Evolutionary conservation across 306 rosid species (phyloP).

Genomic region (Cicer bijugum): DNA sequence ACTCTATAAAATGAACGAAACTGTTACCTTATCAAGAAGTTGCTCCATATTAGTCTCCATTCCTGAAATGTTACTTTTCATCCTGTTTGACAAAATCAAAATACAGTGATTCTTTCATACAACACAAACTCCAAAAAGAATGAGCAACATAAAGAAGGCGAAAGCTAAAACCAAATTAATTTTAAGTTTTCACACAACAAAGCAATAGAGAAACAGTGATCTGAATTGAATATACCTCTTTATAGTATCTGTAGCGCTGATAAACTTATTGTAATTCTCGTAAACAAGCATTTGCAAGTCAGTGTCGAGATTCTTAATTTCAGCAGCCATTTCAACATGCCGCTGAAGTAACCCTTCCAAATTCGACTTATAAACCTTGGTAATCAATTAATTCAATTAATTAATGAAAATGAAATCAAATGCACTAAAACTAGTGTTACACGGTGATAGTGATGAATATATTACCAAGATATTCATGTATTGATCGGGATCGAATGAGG

Average conservation of each 20-base stretch:
- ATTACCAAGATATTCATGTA: constrained; percentile 84
- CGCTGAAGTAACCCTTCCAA: constrained; percentile 83
- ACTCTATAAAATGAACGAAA: background rate
- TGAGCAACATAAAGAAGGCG: background rate
- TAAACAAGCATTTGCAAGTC: constrained; percentile 93
- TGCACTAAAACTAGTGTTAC: background rate
- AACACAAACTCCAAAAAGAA: background rate
- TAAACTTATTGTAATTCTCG: constrained; percentile 90
- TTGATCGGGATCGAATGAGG: constrained; percentile 80
- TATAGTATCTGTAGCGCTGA: constrained; percentile 88
- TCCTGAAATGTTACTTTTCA: constrained; percentile 91
- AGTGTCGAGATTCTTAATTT: constrained; percentile 97
- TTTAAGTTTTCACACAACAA: background rate
- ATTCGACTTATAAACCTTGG: constrained; percentile 67
- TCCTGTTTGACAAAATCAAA: constrained; percentile 55
- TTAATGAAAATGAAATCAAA: background rate
- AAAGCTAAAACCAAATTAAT: background rate
- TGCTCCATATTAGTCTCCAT: constrained; percentile 94
- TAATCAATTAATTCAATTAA: background rate
- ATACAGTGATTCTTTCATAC: background rate
- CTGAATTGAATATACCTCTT: constrained; percentile 55
- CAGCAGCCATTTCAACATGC: constrained; percentile 91
- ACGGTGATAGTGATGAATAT: background rate
- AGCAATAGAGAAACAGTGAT: background rate
- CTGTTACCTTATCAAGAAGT: constrained; percentile 81